Evolutionary conservation across 192 early-diverging fungal species (phyloP), one percentile per base, ranked within the genome.

Genomic region (Funneliformis mosseae): DNA sequence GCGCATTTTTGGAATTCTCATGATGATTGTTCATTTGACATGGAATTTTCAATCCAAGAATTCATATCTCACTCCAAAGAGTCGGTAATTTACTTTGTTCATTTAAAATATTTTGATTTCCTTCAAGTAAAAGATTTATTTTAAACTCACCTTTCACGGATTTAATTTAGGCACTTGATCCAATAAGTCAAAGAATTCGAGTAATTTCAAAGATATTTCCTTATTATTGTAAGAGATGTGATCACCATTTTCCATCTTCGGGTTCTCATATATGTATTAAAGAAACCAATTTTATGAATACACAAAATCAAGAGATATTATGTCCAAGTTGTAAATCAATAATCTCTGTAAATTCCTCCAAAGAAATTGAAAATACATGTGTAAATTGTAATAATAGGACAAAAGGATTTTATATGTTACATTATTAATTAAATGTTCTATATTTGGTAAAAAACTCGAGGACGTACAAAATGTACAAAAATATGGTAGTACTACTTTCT

Each of bases 301-400:
- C 3, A 14, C 67, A 27, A 68, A 33, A 16, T 21, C 41, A 11
- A 18, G 67, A 69, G 18, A 42, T 69, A 18, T 39, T 69, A 42
- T 69, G 67, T 41, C 67, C 27, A 1, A 38, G 38, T 8, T 69
- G 67, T 42, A 69, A 41, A 41, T 42, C 38, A 69, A 42, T 18
- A 69, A 27, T 69, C 18, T 18, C 10, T 18, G 33, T 16, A 14
- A 69, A 69, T 41, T 39, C 67, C 18, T 0, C 4, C 18, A 21
- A 6, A 16, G 67, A 69, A 41, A 3, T 69, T 16, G 28, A 69
- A 41, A 69, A 69, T 69, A 16, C 67, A 69, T 69, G 67, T 42
- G 3, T 41, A 39, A 8, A 18, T 69, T 69, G 67, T 69, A n/a
- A 41, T n/a, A n/a, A n/a, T n/a, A n/a, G n/a, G n/a, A n/a, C n/a